Evolutionary conservation across 1,284 basidiomycete species (phyloP), one percentile per base, ranked within the genome.

Genomic region (Trametes versicolor): DNA sequence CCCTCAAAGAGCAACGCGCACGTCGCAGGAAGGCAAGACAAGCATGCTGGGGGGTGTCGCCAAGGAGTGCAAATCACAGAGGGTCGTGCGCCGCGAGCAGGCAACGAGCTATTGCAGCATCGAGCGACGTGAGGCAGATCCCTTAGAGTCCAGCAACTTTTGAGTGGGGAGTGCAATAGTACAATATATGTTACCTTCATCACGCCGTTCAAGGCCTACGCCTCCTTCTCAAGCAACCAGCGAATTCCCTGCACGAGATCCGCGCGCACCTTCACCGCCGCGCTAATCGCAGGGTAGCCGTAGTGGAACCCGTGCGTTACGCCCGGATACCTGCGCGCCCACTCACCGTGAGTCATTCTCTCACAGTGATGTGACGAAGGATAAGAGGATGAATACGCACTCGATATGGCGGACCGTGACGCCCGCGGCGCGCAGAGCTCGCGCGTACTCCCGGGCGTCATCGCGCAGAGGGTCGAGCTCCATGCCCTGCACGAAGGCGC

Each of bases 361-460:
- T n/a, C n/a, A n/a, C n/a, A n/a, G n/a, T n/a, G 43, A 45, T n/a
- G 21, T 17, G 7, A n/a, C 13, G 5, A 6, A 12, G 37, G 15
- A 17, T 17, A n/a, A 19, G n/a, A 32, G 36, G n/a, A 13, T 4
- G 37, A 17, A 27, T 1, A 67, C 67, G 56, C 48, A 74, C 73
- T 70, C 53, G 10, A 68, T 63, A 13, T 72, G n/a, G 55, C 64
- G 67, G 1, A 68, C 71, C 48, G 61, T 45, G 23, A 71, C 70
- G 12, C 69, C 68, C 1, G 67, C 68, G 29, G 71, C 73, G 21
- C 66, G 57, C 29, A 74, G 50, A 10, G 71, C 51, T 25, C 64
- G 64, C 45, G 67, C 73, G 56, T 74, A 73, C 7, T 71, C 51
- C 12, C 71, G 37, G 4, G 65, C 72, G 52, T 75, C 73, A 51